A percentile compares a stretch with the other conserved stretches of the same genome.
phyloP scores from a whole-genome alignment of 371 early-diverging fungal species.

The Circinella minor region DNA sequence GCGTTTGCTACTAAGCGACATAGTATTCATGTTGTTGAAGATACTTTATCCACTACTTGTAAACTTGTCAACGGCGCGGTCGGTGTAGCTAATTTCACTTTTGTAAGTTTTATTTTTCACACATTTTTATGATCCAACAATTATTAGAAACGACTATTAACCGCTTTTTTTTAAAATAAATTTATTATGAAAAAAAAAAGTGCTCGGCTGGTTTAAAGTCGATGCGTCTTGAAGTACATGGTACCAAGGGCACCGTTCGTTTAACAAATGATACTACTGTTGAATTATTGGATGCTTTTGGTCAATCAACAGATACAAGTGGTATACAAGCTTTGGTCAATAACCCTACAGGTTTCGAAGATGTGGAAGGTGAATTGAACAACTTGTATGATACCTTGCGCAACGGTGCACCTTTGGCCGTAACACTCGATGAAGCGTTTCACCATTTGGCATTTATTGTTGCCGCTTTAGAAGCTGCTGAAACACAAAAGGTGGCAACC shows the following conservation, averaged over 20 bases:
- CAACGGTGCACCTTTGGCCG: slow-evolving; percentile 28
- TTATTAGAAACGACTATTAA: not conserved
- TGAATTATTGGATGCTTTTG: slow-evolving; percentile 33
- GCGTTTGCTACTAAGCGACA: slow-evolving; percentile 49
- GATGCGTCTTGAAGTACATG: slow-evolving; percentile 40
- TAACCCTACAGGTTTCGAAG: slow-evolving; percentile 33
- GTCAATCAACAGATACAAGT: slow-evolving; percentile 22
- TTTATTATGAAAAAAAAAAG: slow-evolving; percentile 22
- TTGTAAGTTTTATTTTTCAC: slow-evolving; percentile 34
- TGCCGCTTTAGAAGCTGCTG: slow-evolving; percentile 46
- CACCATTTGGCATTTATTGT: slow-evolving; percentile 53
- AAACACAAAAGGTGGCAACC: slow-evolving; percentile 30
- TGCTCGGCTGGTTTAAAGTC: slow-evolving; percentile 44
- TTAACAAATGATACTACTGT: slow-evolving; percentile 33
- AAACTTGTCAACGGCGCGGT: slow-evolving; percentile 42
- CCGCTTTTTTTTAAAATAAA: not conserved
- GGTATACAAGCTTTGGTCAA: slow-evolving; percentile 19
- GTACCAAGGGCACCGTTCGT: slow-evolving; percentile 47
- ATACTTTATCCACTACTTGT: slow-evolving; percentile 42
- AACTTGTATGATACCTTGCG: slow-evolving; percentile 42
- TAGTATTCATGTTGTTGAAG: slow-evolving; percentile 42
- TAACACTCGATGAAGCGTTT: slow-evolving; percentile 46
- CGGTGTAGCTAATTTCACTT: slow-evolving; percentile 53
- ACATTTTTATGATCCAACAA: no score
- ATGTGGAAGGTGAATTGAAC: slow-evolving; percentile 52